Evolutionary conservation across 768 basidiomycete genomes (phyloP).

Genomic region (Hericium coralloides): DNA sequence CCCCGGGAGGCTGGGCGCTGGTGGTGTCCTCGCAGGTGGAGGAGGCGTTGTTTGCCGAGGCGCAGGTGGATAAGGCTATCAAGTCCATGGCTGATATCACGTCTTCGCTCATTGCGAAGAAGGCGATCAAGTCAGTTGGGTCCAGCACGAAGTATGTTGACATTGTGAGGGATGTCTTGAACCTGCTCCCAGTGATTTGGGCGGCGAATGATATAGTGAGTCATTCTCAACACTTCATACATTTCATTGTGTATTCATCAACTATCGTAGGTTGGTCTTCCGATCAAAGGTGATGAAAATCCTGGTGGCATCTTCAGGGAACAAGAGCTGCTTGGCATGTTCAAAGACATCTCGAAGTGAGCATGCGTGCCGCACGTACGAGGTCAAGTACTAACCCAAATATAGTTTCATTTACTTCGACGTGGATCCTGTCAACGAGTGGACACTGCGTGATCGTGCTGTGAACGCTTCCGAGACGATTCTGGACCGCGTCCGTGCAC

Average conservation of each 20-base stretch:
- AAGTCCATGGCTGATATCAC: constrained; percentile 1
- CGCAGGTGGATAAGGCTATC: neutral
- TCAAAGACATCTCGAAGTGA: constrained; percentile 7
- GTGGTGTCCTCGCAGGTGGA: constrained; percentile 3
- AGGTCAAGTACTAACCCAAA: neutral
- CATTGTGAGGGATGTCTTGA: constrained; percentile 60
- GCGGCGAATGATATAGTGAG: constrained; percentile 48
- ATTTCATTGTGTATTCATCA: neutral
- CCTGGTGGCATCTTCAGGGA: constrained; percentile 2
- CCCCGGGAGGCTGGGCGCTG: neutral
- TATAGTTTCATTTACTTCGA: constrained; percentile 30
- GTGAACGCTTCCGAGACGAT: constrained; percentile 20
- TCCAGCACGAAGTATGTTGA: constrained; percentile 34
- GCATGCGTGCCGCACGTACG: neutral
- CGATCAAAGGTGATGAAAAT: constrained; percentile 7
- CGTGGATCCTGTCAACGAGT: constrained; percentile 22
- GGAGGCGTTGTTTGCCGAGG: neutral
- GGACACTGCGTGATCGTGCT: constrained; percentile 23
- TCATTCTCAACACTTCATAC: neutral
- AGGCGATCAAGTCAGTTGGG: constrained; percentile 25
- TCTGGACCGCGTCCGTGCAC: constrained; percentile 15
- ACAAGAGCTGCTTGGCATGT: constrained; percentile 1
- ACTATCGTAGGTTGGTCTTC: constrained; percentile 8
- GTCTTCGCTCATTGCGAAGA: constrained; percentile 11
- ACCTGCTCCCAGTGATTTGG: constrained; percentile 54